phyloP scores from a whole-genome alignment of 192 early-diverging fungal genomes.

The Coemansia sp. region DNA sequence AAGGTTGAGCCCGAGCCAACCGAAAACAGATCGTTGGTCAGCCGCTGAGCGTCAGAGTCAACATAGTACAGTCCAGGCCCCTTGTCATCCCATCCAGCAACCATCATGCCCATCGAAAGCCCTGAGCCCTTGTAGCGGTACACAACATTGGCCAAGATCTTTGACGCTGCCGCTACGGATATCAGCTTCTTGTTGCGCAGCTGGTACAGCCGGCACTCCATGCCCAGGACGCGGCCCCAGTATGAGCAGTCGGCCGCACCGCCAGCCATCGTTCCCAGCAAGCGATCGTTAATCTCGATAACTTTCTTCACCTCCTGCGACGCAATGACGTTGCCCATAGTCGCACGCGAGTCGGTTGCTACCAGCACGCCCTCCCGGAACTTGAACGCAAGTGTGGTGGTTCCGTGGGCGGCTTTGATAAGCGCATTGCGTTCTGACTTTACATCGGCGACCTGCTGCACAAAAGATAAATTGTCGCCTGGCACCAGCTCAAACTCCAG shows the following conservation, averaged over 20 bases:
- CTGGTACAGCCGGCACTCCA: conserved; percentile 92
- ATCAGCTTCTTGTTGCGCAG: conserved; percentile 98
- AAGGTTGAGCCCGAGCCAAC: conserved; percentile 99
- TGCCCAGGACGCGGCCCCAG: conserved; percentile 97
- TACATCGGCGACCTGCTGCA: conserved; percentile 78
- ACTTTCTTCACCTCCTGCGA: conserved; percentile 97
- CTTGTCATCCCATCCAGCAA: conserved; percentile 92
- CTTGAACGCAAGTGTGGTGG: conserved; percentile 97
- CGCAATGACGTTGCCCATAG: conserved; percentile 76
- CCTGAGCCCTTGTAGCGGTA: conserved; percentile 99
- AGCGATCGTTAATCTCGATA: conserved; percentile 98
- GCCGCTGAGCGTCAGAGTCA: conserved; percentile 89
- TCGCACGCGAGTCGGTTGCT: conserved; percentile 95
- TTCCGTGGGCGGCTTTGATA: conserved; percentile 94
- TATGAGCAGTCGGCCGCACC: conserved; percentile 98
- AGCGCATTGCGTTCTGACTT: conserved; percentile 71
- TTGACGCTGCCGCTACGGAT: conserved; percentile 96
- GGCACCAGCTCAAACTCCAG: conserved; percentile 38
- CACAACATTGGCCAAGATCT: conserved; percentile 95
- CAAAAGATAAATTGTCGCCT: conserved; percentile 71
- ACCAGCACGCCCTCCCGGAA: conserved; percentile 93
- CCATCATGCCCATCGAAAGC: conserved; percentile 99
- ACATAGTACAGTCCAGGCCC: conserved; percentile 96
- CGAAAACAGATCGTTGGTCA: conserved; percentile 87
- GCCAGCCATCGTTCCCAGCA: conserved; percentile 98